Conservation (phyloP, 345 rosid genomes). For the Excoecaria agallocha region DNA sequence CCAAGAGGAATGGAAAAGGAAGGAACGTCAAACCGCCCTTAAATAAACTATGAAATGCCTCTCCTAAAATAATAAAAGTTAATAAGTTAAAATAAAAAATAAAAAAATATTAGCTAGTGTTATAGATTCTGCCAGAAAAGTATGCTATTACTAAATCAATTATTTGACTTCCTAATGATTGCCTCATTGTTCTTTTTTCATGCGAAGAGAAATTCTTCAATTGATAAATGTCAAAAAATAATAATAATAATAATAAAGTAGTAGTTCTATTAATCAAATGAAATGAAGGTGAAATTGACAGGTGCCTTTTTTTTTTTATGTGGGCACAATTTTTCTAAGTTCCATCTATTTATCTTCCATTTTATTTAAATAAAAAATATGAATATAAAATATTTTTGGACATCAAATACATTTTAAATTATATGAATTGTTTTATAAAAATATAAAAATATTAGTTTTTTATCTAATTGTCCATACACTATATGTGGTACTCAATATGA, state of each 20-base stretch:
- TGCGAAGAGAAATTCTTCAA: background rate
- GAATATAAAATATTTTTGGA: too few species aligned
- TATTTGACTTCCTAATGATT: constrained; percentile 15
- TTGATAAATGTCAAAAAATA: background rate
- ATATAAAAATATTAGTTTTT: too few species aligned
- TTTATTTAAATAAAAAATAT: too few species aligned
- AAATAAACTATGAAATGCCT: background rate
- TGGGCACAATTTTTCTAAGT: too few species aligned
- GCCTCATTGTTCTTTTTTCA: background rate
- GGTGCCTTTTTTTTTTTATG: too few species aligned
- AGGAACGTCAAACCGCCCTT: constrained; percentile 4
- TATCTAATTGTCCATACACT: too few species aligned
- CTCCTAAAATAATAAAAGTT: too few species aligned
- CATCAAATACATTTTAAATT: too few species aligned
- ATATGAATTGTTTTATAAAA: too few species aligned
- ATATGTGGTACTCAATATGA: too few species aligned
- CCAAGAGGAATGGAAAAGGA: background rate
- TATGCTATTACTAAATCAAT: constrained; percentile 13
- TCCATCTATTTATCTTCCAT: background rate
- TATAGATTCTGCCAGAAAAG: constrained; percentile 11
- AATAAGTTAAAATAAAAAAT: too few species aligned
- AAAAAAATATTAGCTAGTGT: background rate
- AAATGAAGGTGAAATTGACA: background rate
- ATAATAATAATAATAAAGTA: too few species aligned
- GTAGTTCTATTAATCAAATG: background rate